phyloP scores from a whole-genome alignment of 306 rosid genomes.

The Adenanthera pavonina region DNA sequence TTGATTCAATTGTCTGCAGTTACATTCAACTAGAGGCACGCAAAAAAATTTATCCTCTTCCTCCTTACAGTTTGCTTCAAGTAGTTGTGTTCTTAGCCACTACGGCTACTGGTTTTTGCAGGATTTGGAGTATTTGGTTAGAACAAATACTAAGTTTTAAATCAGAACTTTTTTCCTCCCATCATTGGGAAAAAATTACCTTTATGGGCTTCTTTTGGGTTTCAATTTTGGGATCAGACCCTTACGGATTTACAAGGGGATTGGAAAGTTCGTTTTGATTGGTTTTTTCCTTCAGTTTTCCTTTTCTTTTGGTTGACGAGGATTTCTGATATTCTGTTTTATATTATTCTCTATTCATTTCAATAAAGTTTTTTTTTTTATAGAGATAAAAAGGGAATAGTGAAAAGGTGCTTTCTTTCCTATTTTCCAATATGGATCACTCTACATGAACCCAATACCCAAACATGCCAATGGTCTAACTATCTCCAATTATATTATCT shows the following conservation, averaged over 20 bases:
- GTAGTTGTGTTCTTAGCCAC: neutral
- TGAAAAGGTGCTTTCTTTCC: neutral
- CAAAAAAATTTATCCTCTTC: neutral
- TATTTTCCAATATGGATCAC: neutral
- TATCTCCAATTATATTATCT: neutral
- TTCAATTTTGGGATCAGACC: no score
- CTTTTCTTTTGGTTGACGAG: neutral
- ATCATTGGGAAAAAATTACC: no score
- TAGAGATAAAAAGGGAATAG: neutral
- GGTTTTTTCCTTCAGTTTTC: neutral
- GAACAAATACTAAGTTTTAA: neutral
- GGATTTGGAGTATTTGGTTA: neutral
- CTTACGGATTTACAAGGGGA: no score
- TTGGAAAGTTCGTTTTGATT: no score
- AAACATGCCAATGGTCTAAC: neutral
- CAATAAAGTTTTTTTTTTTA: no score
- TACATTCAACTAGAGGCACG: no score
- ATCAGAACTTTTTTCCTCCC: no score
- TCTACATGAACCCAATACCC: conserved; percentile 1
- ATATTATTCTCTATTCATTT: neutral
- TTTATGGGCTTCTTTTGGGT: no score
- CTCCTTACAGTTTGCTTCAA: neutral
- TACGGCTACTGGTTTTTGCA: neutral
- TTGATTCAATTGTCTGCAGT: no score
- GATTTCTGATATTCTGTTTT: neutral